phyloP scores from a whole-genome alignment of 805 yeast genomes.

The Yamadazyma laniorum region DNA sequence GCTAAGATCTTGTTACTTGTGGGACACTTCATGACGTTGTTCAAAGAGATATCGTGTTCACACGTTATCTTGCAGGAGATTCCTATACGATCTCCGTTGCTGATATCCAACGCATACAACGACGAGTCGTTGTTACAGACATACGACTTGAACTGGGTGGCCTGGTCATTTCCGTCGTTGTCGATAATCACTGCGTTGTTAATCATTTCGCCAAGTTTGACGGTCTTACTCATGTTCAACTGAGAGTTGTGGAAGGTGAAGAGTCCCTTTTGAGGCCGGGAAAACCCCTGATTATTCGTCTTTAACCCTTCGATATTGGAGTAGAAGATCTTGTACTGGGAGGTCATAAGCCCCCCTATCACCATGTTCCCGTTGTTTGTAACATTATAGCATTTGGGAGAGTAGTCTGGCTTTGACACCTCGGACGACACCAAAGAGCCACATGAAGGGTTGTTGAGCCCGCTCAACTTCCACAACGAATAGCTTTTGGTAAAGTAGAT shows the following conservation, averaged over 20 bases:
- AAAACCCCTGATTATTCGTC: slow-evolving; percentile 5
- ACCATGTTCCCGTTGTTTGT: slow-evolving; percentile 50
- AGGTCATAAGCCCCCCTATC: slow-evolving; percentile 49
- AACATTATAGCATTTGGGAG: slow-evolving; percentile 65
- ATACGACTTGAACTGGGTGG: slow-evolving; percentile 48
- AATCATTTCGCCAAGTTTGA: slow-evolving; percentile 74
- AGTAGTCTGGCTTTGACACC: slow-evolving; percentile 54
- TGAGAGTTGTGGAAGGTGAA: slow-evolving; percentile 56
- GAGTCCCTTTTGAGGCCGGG: slow-evolving; percentile 52
- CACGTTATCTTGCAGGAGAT: slow-evolving; percentile 44
- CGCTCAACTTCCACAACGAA: slow-evolving; percentile 41
- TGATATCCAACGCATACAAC: slow-evolving; percentile 62
- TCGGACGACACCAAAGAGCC: slow-evolving; percentile 16
- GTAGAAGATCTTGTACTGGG: slow-evolving; percentile 30
- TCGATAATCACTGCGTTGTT: slow-evolving; percentile 71
- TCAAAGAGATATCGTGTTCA: slow-evolving; percentile 62
- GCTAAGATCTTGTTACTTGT: slow-evolving; percentile 25
- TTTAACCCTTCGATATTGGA: slow-evolving; percentile 21
- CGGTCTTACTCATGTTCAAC: slow-evolving; percentile 46
- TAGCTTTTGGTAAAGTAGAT: slow-evolving; percentile 61
- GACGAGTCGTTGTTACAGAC: slow-evolving; percentile 83
- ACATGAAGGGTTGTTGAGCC: slow-evolving; percentile 16
- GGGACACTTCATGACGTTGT: slow-evolving; percentile 69
- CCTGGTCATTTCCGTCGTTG: slow-evolving; percentile 33
- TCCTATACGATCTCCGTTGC: slow-evolving; percentile 41